Conservation (phyloP, 2,329 filamentous ascomycete genomes). For the Colletotrichum zoysiae region DNA sequence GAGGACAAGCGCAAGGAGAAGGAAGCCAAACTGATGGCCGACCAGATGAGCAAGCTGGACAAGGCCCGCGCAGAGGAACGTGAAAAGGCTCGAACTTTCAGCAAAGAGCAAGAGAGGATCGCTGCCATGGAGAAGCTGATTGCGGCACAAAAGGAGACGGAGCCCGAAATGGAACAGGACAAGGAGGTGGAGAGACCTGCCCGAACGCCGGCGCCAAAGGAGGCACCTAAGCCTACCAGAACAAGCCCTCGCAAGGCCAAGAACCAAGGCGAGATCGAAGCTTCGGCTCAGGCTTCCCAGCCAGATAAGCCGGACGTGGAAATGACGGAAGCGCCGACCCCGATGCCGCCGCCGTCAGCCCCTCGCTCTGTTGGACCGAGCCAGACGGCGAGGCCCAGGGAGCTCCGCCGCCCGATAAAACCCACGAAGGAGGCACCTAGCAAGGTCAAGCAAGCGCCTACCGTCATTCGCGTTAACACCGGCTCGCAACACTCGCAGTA, state of each 20-base stretch:
- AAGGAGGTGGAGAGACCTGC: constrained; percentile 43
- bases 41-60: constrained; percentile 73
- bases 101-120: constrained; percentile 68
- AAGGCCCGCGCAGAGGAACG: constrained; percentile 78
- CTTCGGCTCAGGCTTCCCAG: constrained; percentile 41
- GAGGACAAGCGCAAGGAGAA: constrained; percentile 76
- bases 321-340: constrained; percentile 67
- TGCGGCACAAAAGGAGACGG: constrained; percentile 59
- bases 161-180: constrained; percentile 34
- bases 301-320: constrained; percentile 62
- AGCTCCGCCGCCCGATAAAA: constrained; percentile 71
- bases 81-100: constrained; percentile 73
- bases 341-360: constrained; percentile 72
- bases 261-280: constrained; percentile 51
- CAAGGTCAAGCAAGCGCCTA: constrained; percentile 76
- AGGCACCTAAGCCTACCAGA: constrained; percentile 59
- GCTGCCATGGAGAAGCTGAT: constrained; percentile 66
- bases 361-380: constrained; percentile 63
- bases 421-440: constrained; percentile 69
- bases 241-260: constrained; percentile 66
- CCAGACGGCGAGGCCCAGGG: constrained; percentile 63
- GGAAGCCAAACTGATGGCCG: constrained; percentile 71
- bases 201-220: constrained; percentile 52
- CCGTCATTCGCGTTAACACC: constrained; percentile 78
- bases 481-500: constrained; percentile 72